A percentile compares a stretch with the other conserved stretches of the same genome.
Conservation (phyloP, 2,329 filamentous ascomycete genomes). For the Xylariales sp. region DNA sequence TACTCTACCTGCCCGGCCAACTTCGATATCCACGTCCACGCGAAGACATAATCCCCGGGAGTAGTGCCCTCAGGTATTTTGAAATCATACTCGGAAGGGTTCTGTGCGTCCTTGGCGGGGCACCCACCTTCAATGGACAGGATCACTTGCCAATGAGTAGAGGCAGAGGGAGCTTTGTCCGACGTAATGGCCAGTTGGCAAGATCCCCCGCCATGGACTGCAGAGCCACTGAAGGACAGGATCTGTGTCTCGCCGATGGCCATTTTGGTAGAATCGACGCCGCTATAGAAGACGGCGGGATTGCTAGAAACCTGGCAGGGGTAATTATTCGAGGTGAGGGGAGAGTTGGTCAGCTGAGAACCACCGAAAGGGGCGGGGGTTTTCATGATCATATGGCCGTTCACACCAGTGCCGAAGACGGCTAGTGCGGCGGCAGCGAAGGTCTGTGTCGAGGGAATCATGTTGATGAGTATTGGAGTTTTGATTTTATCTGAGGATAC, state of each 20-base stretch:
- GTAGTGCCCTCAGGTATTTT: slow-evolving; percentile 55
- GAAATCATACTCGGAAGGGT: slow-evolving; percentile 48
- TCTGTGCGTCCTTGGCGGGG: slow-evolving; percentile 40
- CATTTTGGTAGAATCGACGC: slow-evolving; percentile 35
- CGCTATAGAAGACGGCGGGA: slow-evolving; percentile 25
- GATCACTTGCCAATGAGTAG: slow-evolving; percentile 64
- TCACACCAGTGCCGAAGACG: slow-evolving; percentile 36
- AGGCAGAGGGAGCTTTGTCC: slow-evolving; percentile 37
- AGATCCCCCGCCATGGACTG: slow-evolving; percentile 67
- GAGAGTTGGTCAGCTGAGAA: slow-evolving; percentile 44
- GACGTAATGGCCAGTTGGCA: slow-evolving; percentile 69
- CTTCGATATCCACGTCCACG: slow-evolving; percentile 74
- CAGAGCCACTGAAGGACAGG: slow-evolving; percentile 54
- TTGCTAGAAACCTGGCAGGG: slow-evolving; percentile 56
- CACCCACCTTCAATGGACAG: slow-evolving; percentile 66
- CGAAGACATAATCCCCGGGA: slow-evolving; percentile 60
- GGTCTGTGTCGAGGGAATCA: neutral
- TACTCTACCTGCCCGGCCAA: slow-evolving; percentile 61
- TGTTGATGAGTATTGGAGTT: too few relatives aligned
- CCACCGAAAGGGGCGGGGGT: slow-evolving; percentile 49
- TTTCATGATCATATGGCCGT: slow-evolving; percentile 62
- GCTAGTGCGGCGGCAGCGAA: slow-evolving; percentile 1
- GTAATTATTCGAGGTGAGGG: slow-evolving; percentile 53
- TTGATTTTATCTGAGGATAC: too few relatives aligned
- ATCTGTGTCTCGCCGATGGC: slow-evolving; percentile 38